Base-by-base conservation (phyloP, 331 rosid species). In the Spiraea crenata region DNA sequence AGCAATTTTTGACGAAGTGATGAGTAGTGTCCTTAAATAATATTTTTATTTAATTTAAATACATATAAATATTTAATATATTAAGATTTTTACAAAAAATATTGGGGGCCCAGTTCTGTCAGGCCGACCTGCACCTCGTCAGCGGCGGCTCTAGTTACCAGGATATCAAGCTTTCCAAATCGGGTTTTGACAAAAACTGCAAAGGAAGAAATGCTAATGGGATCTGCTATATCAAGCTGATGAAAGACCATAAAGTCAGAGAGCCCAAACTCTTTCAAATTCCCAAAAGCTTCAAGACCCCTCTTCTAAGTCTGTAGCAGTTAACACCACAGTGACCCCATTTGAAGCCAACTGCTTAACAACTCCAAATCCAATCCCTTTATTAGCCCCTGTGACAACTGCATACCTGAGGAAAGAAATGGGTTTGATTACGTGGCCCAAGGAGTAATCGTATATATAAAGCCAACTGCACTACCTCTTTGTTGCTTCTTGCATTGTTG, bases 191-290 rank as follows among this genome's bases (percentile, higher is more conserved):
- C 72, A 80, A 86, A 88, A 7, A 75, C 41, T 5, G 80, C 80
- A 7, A 88, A 55, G 60, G 89, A 66, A 74, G 74, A 76, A 40
- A 88, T 69, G 35, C 81, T 86, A 0, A 77, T 13, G 40, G 91
- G 77, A 20, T 86, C 85, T 55, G 81, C 73, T 4, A 88, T 89
- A 71, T 88, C 95, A 48, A 86, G 91, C 76, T 76, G 95, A 79
- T 54, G 90, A 70, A 85, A 87, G 65, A 81, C 52, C 11, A 85
- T 38, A 51, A 49, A 78, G 39, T 59, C 76, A 40, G 86, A 79
- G 10, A 78, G 68, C 0, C 76, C 85, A 49, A 65, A 71, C 45
- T 79, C 83, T 49, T 76, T 83, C 46, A 86, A 40, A 9, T 17
- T 86, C 34, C 81, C 80, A 41, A 74, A 61, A 0, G 86, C 88